Base-by-base conservation (phyloP, 2,329 filamentous ascomycete species). In the Hypoxylon sp. region DNA sequence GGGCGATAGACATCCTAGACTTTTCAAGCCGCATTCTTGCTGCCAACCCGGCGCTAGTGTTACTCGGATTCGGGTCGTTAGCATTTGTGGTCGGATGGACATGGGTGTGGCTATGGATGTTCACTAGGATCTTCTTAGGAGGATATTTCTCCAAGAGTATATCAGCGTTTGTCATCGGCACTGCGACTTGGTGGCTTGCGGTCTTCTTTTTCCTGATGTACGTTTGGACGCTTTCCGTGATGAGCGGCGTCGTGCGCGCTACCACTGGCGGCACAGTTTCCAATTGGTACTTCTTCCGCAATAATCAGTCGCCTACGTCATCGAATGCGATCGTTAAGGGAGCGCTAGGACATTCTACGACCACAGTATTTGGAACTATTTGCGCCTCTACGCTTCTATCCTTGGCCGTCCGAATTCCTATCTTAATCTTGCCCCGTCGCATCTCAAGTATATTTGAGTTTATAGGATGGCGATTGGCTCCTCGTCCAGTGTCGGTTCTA, bases 231-330 rank as follows among this genome's bases (percentile, higher is more conserved):
- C 85, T 98, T 46, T 92, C 92, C 2, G 89, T 98, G 64, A 90
- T 97, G 77, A 91, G 94, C 64, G 94, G 94, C 17, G 88, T 98
- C 22, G 95, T 99, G 79, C 91, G 96, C 65, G 91, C 93, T 22
- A 96, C 95, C 14, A 97, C 95, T 13, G 95, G 94, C 25, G 96
- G 96, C 10, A 97, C 95, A 0, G 95, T 98, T 25, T 97, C 94
- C 44, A 96, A 99, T 80, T 99, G 96, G 96, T 99, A 99, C 81
- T 99, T 98, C 80, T 95, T 98, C 80, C 93, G 96, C 70, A 92
- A 97, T 74, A 90, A 90, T 3, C 88, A 90, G 10, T 94, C 95
- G 4, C 85, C 91, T 7, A 90, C 94, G 2, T 90, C 93, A 0
- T 95, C 94, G 0, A 86, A 87, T 63, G 91, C 95, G 61, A 91